Evolutionary conservation across 345 rosid species (phyloP).

Genomic region (Adansonia digitata): DNA sequence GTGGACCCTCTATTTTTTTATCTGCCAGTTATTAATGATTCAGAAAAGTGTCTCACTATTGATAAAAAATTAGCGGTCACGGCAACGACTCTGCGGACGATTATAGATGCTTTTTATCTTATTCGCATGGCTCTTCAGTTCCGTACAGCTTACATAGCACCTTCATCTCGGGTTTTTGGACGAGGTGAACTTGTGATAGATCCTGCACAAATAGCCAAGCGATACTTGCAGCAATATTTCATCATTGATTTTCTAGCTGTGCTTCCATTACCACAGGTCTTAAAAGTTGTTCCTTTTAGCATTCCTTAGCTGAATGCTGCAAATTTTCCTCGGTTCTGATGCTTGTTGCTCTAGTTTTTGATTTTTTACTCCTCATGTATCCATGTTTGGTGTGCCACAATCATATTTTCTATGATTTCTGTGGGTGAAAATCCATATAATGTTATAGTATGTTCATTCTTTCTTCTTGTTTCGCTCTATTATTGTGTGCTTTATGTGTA

Average conservation of each 20-base stretch:
- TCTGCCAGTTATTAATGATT: constrained; percentile 71
- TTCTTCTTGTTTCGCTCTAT: background rate
- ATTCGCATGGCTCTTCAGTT: constrained; percentile 86
- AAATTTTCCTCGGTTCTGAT: background rate
- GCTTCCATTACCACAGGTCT: constrained; percentile 93
- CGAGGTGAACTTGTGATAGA: constrained; percentile 96
- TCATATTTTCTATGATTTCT: background rate
- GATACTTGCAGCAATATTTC: constrained; percentile 71
- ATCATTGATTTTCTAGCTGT: constrained; percentile 80
- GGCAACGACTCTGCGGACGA: constrained; percentile 75
- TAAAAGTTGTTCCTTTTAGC: background rate
- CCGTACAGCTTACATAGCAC: constrained; percentile 95
- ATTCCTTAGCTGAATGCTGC: constrained; percentile 5
- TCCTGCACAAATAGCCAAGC: constrained; percentile 81
- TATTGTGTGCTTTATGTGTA: background rate
- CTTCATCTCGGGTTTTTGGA: constrained; percentile 95
- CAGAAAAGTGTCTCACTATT: constrained; percentile 53
- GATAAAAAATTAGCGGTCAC: constrained; percentile 65
- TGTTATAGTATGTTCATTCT: background rate
- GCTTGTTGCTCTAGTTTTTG: constrained; percentile 5
- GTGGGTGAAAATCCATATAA: background rate
- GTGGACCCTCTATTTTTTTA: constrained; percentile 89
- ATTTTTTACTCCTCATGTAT: background rate
- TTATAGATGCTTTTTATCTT: constrained; percentile 78
- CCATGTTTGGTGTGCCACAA: background rate